These are phyloP conservation scores for Emergomyces africanus DNA, from an alignment of 2,329 filamentous ascomycete genomes.

Conservation along the genomic window DNA sequence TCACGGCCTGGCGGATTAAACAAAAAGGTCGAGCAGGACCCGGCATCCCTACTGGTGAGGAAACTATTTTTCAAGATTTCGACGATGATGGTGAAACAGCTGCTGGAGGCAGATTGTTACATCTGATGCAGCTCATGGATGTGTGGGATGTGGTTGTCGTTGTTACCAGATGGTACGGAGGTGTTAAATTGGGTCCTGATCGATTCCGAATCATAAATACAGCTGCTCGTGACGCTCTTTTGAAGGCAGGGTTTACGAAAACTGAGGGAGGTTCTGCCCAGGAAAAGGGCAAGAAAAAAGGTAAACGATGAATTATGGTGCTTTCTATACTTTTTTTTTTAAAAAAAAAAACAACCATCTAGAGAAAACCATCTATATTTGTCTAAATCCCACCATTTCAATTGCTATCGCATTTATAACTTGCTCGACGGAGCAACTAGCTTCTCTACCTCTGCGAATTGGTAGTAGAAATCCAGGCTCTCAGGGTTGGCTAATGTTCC, in stretches of 20 bases:
- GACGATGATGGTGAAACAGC: constrained; percentile 95
- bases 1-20: constrained; percentile 77
- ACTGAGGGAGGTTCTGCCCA: constrained; percentile 16
- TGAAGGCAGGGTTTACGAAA: constrained; percentile 58
- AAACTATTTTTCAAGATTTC: constrained; percentile 66
- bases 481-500: constrained; percentile 66
- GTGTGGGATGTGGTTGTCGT: constrained; percentile 88
- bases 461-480: constrained; percentile 66
- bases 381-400: not conserved
- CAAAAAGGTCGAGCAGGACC: constrained; percentile 7
- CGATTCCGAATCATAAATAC: constrained; percentile 84
- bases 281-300: constrained; percentile 46
- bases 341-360: not conserved
- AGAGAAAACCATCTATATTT: constrained; percentile 1
- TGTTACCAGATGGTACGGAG: constrained; percentile 91
- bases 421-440: constrained; percentile 25
- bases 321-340: not conserved
- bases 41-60: constrained; percentile 31
- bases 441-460: constrained; percentile 60
- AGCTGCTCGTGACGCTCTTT: constrained; percentile 69
- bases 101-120: constrained; percentile 70
- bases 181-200: constrained; percentile 75
- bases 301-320: constrained; percentile 26
- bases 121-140: constrained; percentile 90
- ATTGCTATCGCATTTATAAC: constrained; percentile 7